These are phyloP conservation scores for Penicillium odoratum DNA, from an alignment of 495 filamentous ascomycete genomes.

Conservation along the genomic window DNA sequence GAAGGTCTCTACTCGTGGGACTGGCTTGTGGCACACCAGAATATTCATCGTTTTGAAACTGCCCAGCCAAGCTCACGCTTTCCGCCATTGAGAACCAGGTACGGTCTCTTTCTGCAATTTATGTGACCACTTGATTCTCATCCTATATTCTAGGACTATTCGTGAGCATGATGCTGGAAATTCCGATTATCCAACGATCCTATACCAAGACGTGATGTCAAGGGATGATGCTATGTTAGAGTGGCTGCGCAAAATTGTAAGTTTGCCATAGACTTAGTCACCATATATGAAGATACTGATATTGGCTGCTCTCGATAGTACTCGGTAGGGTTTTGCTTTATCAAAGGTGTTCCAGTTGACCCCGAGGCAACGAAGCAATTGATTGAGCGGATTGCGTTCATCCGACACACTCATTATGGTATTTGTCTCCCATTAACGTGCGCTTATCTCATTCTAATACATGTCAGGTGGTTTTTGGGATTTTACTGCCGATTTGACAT, in stretches of 20 bases:
- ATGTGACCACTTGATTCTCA: background rate
- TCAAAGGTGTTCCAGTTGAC: slow-evolving; percentile 62
- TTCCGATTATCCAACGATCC: slow-evolving; percentile 50
- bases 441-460: background rate
- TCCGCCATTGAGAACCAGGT: background rate
- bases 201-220: slow-evolving; percentile 61
- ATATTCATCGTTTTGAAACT: background rate
- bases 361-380: slow-evolving; percentile 69
- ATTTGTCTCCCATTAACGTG: slow-evolving; percentile 1
- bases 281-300: slow-evolving; percentile 12
- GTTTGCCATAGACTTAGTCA: slow-evolving; percentile 14
- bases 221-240: slow-evolving; percentile 42
- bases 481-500: slow-evolving; percentile 83
- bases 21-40: slow-evolving; percentile 38
- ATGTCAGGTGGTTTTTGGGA: slow-evolving; percentile 80
- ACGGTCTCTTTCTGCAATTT: background rate
- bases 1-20: slow-evolving; percentile 56
- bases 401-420: slow-evolving; percentile 88
- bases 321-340: slow-evolving; percentile 67
- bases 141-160: background rate
- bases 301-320: slow-evolving; percentile 32
- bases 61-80: background rate
- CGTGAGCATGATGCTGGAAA: background rate
- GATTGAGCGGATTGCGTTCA: slow-evolving; percentile 77
- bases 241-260: slow-evolving; percentile 62